Evolutionary conservation across 1,139 yeast species (phyloP).

Genomic region (Blastobotrys raffinosifermentans): DNA sequence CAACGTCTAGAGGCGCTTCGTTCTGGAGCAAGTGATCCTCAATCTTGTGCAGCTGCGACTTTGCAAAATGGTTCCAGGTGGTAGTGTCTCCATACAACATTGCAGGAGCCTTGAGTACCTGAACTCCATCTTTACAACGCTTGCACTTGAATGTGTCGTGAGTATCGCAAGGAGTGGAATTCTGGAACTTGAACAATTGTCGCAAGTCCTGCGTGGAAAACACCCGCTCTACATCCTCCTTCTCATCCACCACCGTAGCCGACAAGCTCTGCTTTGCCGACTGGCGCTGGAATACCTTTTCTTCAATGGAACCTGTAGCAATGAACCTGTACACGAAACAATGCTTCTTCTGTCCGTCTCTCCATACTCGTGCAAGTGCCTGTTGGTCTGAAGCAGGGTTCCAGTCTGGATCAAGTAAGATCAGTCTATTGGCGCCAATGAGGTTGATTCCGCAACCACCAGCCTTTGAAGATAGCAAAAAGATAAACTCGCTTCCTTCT

Average conservation of each 20-base stretch:
- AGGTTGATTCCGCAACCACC: constrained; percentile 98
- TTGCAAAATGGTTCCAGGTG: constrained; percentile 90
- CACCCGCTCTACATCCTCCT: constrained; percentile 87
- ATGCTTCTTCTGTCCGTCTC: constrained; percentile 97
- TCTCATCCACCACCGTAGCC: constrained; percentile 95
- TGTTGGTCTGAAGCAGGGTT: constrained; percentile 98
- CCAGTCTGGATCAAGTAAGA: constrained; percentile 96
- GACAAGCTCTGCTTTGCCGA: constrained; percentile 92
- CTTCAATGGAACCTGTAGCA: constrained; percentile 93
- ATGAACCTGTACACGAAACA: constrained; percentile 92
- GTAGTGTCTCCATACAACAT: constrained; percentile 98
- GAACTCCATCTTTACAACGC: constrained; percentile 64
- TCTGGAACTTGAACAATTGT: constrained; percentile 67
- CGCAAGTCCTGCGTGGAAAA: constrained; percentile 77
- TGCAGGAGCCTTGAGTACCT: constrained; percentile 63
- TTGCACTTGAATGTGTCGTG: constrained; percentile 89
- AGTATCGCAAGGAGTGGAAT: constrained; percentile 74
- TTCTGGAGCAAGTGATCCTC: constrained; percentile 73
- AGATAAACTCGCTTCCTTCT: constrained; percentile 79
- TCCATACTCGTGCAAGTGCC: constrained; percentile 97
- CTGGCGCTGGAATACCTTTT: constrained; percentile 92
- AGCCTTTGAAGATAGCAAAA: constrained; percentile 87
- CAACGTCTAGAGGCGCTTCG: constrained; percentile 62
- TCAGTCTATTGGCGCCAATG: constrained; percentile 89
- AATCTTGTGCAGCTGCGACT: constrained; percentile 51